Evolutionary conservation across 2,329 filamentous ascomycete genomes (phyloP).

Genomic region (Xylariaceae sp.): DNA sequence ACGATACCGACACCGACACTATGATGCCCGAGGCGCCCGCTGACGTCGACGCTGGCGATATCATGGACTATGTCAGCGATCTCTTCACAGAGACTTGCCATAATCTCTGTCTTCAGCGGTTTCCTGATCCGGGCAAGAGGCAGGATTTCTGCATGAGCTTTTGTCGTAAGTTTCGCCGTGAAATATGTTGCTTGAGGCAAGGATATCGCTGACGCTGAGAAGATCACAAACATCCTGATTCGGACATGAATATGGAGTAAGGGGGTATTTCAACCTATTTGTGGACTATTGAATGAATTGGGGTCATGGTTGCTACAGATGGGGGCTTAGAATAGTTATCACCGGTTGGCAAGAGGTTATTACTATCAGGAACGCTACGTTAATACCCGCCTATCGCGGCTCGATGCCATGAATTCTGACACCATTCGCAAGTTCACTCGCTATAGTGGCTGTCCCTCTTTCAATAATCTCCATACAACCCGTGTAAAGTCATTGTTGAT

Average conservation of each 20-base stretch:
- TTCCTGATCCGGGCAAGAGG: conserved; percentile 7
- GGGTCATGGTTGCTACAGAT: no score
- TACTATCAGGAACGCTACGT: no score
- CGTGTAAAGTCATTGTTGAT: no score
- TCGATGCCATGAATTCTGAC: no score
- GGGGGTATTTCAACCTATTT: no score
- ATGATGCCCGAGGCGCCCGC: not conserved
- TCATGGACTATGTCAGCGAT: conserved; percentile 7
- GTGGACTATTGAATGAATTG: no score
- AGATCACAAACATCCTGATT: conserved; percentile 1
- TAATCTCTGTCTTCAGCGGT: conserved; percentile 12
- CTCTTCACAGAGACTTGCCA: conserved; percentile 13
- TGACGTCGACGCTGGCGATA: conserved; percentile 3
- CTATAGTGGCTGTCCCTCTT: no score
- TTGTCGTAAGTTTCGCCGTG: conserved; percentile 12
- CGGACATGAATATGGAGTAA: not conserved
- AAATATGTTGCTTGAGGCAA: not conserved
- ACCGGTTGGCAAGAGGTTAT: no score
- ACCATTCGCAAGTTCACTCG: no score
- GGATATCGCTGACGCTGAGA: not conserved
- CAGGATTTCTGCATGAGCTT: conserved; percentile 16
- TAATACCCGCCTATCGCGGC: no score
- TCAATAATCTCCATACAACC: no score
- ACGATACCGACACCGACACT: not conserved
- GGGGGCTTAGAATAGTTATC: no score